Evolutionary conservation across 805 yeast species (phyloP).

Genomic region (Candida berthetii): DNA sequence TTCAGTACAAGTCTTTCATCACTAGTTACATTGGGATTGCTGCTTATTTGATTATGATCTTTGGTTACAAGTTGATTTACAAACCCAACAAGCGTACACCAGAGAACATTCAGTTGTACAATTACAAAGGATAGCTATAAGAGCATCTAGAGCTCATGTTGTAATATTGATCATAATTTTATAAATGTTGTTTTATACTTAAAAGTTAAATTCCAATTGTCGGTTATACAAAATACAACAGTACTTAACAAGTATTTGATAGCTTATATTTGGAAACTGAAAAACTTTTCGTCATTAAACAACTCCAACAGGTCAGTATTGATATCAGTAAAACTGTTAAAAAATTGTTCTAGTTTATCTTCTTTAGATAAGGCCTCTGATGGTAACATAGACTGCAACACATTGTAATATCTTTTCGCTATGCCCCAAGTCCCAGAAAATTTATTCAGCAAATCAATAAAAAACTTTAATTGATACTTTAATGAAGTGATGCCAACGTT

Average conservation of each 20-base stretch:
- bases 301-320: too few species aligned
- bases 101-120: constrained; percentile 43
- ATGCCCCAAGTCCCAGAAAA: constrained; percentile 41
- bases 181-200: too few species aligned
- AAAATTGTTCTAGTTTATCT: too few species aligned
- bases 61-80: constrained; percentile 43
- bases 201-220: too few species aligned
- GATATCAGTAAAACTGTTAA: too few species aligned
- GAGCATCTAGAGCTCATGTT: too few species aligned
- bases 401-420: constrained; percentile 36
- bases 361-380: too few species aligned
- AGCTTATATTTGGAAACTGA: too few species aligned
- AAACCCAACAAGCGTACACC: constrained; percentile 35
- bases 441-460: constrained; percentile 33
- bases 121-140: constrained; percentile 40
- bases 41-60: constrained; percentile 37
- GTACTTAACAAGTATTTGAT: too few species aligned
- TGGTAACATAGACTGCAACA: constrained; percentile 21
- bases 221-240: too few species aligned
- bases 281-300: too few species aligned
- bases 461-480: constrained; percentile 27
- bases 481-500: constrained; percentile 4
- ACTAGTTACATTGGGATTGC: constrained; percentile 62
- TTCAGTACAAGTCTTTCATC: constrained; percentile 48
- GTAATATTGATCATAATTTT: too few species aligned